These are phyloP conservation scores for Corymbia calophylla DNA, from an alignment of 441 rosid species.

Conservation along the genomic window DNA sequence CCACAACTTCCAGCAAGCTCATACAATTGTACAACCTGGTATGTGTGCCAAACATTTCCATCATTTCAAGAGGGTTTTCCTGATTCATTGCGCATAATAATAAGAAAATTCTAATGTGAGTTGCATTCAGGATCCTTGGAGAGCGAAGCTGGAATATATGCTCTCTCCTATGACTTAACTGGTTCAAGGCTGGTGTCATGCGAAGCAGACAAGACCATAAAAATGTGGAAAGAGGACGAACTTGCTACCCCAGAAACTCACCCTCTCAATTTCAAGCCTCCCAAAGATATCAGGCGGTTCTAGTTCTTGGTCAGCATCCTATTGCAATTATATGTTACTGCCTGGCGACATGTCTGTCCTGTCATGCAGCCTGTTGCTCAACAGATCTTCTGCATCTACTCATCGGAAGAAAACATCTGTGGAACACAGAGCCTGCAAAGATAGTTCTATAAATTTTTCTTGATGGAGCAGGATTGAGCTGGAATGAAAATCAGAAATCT, in stretches of 20 bases:
- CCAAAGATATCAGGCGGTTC: conserved; percentile 93
- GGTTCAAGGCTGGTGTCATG: conserved; percentile 80
- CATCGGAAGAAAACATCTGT: background rate
- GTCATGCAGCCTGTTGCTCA: background rate
- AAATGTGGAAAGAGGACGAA: conserved; percentile 98
- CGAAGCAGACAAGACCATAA: conserved; percentile 95
- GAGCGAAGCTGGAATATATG: conserved; percentile 97
- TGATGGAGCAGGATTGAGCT: background rate
- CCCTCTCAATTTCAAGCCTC: conserved; percentile 93
- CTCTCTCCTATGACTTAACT: conserved; percentile 62
- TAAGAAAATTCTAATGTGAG: background rate
- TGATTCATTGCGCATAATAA: background rate
- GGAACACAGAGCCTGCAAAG: background rate
- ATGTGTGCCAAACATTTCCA: background rate
- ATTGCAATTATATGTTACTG: background rate
- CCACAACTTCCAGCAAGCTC: conserved; percentile 91
- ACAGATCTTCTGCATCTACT: background rate
- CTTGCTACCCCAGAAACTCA: conserved; percentile 88
- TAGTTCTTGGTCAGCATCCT: conserved; percentile 5
- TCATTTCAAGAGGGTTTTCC: background rate
- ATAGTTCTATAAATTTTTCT: background rate
- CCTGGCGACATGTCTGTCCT: background rate
- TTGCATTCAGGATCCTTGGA: conserved; percentile 80
- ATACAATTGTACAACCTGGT: conserved; percentile 97
- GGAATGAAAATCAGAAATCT: background rate